Evolutionary conservation across 2,329 filamentous ascomycete genomes (phyloP), one percentile per base, ranked within the genome.

Genomic region (Ophiognomonia clavigignenti-juglandacearum): DNA sequence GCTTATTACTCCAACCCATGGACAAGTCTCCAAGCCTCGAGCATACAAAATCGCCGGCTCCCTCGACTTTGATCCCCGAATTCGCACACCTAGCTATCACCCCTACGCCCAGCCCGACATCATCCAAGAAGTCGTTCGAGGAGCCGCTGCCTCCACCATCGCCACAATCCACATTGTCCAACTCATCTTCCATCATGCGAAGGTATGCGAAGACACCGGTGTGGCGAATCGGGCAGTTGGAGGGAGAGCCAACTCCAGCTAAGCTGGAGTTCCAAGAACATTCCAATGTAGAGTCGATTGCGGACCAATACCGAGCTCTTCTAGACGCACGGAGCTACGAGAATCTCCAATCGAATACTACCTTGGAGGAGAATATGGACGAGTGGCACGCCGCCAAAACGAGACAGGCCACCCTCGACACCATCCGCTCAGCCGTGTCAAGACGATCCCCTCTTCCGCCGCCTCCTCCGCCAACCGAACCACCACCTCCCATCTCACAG

Each of bases 151-250:
- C 36, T 7, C 44, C 48, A 31, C 41, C 62, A 3, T 59, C 57
- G 3, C 54, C 56, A 3, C 36, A 45, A 3, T 43, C 58, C 11
- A 53, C 59, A 2, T 38, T 49, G 2, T 42, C 52, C n/a, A 54
- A 60, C 2, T 45, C 52, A 3, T 45, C 54, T 6, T 63, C 62
- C 3, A 59, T 58, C 6, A 64, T 66, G 54, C 67, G 72, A 47
- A 68, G 71, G 24, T 70, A 71, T 43, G 72, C 73, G 32, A 78
- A 77, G 58, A 78, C 74, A 2, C 75, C 74, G 0, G 71, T 77
- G 19, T 66, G 66, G 35, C 62, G 63, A 9, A 72, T 78, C 47
- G 73, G 73, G 13, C 74, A 78, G 54, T 63, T 75, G 2, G 75
- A 78, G 49, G 61, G 51, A 35, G 56, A 61, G 13, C n/a, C 23